Evolutionary conservation across 2,329 filamentous ascomycete genomes (phyloP).

Genomic region (Magnaporthiopsis incrustans): DNA sequence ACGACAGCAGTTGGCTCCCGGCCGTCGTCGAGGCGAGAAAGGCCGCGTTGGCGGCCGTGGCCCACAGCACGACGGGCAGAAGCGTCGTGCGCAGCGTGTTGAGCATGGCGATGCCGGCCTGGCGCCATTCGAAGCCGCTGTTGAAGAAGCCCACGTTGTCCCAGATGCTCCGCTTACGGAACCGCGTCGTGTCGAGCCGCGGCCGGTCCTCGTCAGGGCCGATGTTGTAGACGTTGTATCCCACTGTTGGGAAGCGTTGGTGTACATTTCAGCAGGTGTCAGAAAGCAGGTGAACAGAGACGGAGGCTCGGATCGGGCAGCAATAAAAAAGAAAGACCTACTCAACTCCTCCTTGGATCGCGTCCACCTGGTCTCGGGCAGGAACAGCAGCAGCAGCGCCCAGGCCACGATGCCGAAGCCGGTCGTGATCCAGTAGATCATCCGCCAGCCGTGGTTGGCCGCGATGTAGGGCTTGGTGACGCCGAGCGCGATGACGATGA

Average conservation of each 20-base stretch:
- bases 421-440: slow-evolving; percentile 26
- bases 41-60: slow-evolving; percentile 20
- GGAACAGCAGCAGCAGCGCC: slow-evolving; percentile 22
- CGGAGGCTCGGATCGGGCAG: too few species aligned
- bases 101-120: slow-evolving; percentile 17
- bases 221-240: slow-evolving; percentile 9
- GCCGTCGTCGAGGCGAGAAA: slow-evolving; percentile 21
- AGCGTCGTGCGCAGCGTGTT: slow-evolving; percentile 23
- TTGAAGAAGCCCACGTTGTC: slow-evolving; percentile 26
- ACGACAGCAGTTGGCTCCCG: slow-evolving; percentile 18
- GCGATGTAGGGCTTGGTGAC: slow-evolving; percentile 23
- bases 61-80: slow-evolving; percentile 26
- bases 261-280: too few species aligned
- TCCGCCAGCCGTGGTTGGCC: slow-evolving; percentile 24
- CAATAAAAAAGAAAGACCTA: slow-evolving; percentile 7
- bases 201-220: slow-evolving; percentile 19
- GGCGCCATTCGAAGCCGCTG: slow-evolving; percentile 19
- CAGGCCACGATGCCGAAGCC: slow-evolving; percentile 23
- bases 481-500: slow-evolving; percentile 22
- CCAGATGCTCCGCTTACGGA: slow-evolving; percentile 19
- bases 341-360: slow-evolving; percentile 23
- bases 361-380: slow-evolving; percentile 27
- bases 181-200: slow-evolving; percentile 19
- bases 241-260: neutral
- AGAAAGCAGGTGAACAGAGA: too few species aligned